Evolutionary conservation across 2,329 filamentous ascomycete genomes (phyloP).

Genomic region (Metarhizium robertsii): DNA sequence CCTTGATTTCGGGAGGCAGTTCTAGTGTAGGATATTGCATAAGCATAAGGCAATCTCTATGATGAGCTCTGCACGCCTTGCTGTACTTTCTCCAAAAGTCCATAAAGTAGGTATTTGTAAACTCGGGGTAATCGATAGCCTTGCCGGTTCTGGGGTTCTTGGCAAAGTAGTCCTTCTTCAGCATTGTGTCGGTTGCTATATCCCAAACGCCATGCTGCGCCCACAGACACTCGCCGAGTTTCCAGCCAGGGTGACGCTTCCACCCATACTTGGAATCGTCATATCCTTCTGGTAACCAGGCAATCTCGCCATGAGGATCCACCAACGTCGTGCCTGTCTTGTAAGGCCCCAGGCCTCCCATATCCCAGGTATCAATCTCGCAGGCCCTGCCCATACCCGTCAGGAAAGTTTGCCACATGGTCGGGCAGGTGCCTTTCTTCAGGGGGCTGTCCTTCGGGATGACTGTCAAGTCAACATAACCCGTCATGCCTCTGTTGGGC

Average conservation of each 20-base stretch:
- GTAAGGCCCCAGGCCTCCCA: conserved; percentile 85
- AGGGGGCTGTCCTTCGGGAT: conserved; percentile 83
- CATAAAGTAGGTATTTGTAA: conserved; percentile 89
- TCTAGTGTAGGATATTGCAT: conserved; percentile 90
- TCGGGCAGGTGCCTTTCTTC: conserved; percentile 87
- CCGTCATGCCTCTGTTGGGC: conserved; percentile 80
- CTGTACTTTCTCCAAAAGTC: conserved; percentile 70
- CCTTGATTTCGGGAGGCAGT: conserved; percentile 80
- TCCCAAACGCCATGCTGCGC: conserved; percentile 97
- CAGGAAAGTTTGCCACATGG: conserved; percentile 86
- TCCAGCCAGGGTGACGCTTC: conserved; percentile 82
- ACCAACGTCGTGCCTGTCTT: conserved; percentile 76
- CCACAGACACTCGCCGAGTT: conserved; percentile 90
- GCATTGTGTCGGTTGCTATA: conserved; percentile 61
- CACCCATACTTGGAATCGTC: conserved; percentile 86
- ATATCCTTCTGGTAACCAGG: conserved; percentile 76
- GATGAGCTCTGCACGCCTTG: conserved; percentile 63
- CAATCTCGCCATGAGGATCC: conserved; percentile 76
- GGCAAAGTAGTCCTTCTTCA: conserved; percentile 82
- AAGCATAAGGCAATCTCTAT: conserved; percentile 76
- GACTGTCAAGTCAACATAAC: conserved; percentile 68
- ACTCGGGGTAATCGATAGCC: conserved; percentile 69
- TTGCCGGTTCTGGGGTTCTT: conserved; percentile 68
- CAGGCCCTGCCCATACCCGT: conserved; percentile 85
- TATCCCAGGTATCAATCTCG: conserved; percentile 87